Conservation (phyloP, 495 filamentous ascomycete genomes). For the Bacidia rubella region DNA sequence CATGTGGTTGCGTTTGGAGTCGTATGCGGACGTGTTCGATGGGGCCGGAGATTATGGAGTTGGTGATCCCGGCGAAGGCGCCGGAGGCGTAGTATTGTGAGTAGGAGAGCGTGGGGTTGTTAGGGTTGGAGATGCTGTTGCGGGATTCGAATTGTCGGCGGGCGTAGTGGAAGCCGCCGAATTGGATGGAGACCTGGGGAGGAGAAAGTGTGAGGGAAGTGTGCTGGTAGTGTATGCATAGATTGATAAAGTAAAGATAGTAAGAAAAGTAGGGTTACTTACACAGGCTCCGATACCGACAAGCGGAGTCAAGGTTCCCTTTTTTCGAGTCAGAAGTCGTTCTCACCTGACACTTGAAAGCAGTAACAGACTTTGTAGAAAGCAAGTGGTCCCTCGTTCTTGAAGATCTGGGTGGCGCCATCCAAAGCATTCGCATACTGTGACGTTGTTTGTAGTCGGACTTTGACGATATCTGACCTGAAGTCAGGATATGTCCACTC, state of each 20-base stretch:
- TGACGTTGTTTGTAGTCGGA: slow-evolving; percentile 79
- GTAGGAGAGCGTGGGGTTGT: slow-evolving; percentile 47
- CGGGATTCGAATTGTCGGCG: slow-evolving; percentile 68
- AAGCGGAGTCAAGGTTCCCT: slow-evolving; percentile 84
- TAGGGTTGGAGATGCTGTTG: slow-evolving; percentile 38
- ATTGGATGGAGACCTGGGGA: slow-evolving; percentile 75
- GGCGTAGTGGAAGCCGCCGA: slow-evolving; percentile 90
- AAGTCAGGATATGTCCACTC: background rate
- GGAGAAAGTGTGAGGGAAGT: background rate
- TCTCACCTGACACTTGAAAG: background rate
- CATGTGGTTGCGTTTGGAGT: slow-evolving; percentile 94
- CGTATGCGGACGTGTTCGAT: slow-evolving; percentile 97
- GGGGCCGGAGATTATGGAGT: slow-evolving; percentile 74
- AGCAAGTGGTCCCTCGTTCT: slow-evolving; percentile 72
- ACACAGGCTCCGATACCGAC: slow-evolving; percentile 94
- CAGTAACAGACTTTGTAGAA: slow-evolving; percentile 64
- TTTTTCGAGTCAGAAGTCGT: background rate
- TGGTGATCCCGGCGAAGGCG: slow-evolving; percentile 84
- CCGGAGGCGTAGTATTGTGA: slow-evolving; percentile 80
- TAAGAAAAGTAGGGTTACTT: slow-evolving; percentile 20
- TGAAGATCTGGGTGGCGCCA: slow-evolving; percentile 70
- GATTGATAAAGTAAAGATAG: background rate
- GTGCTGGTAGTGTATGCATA: background rate
- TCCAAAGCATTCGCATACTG: slow-evolving; percentile 68
- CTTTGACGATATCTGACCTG: slow-evolving; percentile 81